These are phyloP conservation scores for Pseudonectria foliicola DNA, from an alignment of 2,329 filamentous ascomycete species.

Conservation along the genomic window DNA sequence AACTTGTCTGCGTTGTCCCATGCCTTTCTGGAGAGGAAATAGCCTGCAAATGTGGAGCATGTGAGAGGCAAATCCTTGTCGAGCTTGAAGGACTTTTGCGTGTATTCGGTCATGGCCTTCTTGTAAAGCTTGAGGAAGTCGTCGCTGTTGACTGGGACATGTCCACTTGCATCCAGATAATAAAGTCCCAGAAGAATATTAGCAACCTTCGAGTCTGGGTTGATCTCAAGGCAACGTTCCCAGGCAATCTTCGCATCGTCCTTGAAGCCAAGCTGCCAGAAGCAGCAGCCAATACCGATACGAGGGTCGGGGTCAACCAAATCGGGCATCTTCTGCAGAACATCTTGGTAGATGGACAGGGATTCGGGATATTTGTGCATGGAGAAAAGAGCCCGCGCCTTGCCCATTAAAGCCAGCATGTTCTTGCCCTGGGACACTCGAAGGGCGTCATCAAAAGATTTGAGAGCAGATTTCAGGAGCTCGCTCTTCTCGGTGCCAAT, in stretches of 20 bases:
- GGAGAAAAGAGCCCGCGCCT: slow-evolving; percentile 79
- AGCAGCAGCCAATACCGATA: slow-evolving; percentile 92
- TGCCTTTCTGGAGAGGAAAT: slow-evolving; percentile 78
- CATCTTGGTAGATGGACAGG: slow-evolving; percentile 77
- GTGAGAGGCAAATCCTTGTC: slow-evolving; percentile 88
- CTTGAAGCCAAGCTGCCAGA: slow-evolving; percentile 94
- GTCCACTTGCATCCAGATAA: slow-evolving; percentile 79
- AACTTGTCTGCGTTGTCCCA: slow-evolving; percentile 77
- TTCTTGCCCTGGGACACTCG: slow-evolving; percentile 80
- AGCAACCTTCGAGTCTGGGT: slow-evolving; percentile 77
- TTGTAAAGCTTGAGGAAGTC: slow-evolving; percentile 82
- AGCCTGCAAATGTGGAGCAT: slow-evolving; percentile 82
- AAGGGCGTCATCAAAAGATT: slow-evolving; percentile 91
- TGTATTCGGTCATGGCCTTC: slow-evolving; percentile 90
- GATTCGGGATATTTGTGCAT: slow-evolving; percentile 81
- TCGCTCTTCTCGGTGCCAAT: slow-evolving; percentile 70
- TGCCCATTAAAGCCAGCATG: slow-evolving; percentile 86
- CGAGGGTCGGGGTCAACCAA: slow-evolving; percentile 89
- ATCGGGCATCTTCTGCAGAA: slow-evolving; percentile 76
- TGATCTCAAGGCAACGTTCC: slow-evolving; percentile 78
- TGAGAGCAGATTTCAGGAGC: slow-evolving; percentile 74
- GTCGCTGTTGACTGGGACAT: slow-evolving; percentile 74
- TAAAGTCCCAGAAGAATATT: slow-evolving; percentile 86
- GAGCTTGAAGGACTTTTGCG: slow-evolving; percentile 86
- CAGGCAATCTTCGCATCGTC: slow-evolving; percentile 86